Conservation (phyloP, 2,329 filamentous ascomycete species). For the Beauveria scarabaeidicola region DNA sequence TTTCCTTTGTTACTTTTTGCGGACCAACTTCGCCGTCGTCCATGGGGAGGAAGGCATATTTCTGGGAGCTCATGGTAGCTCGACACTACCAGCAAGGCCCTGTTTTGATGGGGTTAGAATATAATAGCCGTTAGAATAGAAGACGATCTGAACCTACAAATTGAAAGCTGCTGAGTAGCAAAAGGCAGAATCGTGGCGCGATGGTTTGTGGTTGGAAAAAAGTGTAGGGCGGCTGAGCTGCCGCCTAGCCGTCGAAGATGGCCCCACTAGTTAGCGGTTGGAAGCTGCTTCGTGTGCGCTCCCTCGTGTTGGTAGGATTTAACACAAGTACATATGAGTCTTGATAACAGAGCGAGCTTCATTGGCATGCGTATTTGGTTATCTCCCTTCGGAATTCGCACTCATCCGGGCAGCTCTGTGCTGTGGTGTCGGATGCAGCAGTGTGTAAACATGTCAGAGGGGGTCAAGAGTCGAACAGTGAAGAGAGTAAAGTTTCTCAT, state of each 20-base stretch:
- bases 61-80: conserved; percentile 43
- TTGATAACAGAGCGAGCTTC: not conserved
- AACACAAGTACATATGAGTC: not conserved
- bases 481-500: too few species aligned
- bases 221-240: conserved; percentile 4
- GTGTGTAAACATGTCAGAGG: too few species aligned
- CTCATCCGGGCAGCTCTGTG: too few species aligned
- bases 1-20: conserved; percentile 42
- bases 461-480: too few species aligned
- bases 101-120: not conserved
- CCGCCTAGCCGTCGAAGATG: not conserved
- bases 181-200: not conserved
- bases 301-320: too few species aligned
- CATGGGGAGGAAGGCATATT: conserved; percentile 61
- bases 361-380: too few species aligned
- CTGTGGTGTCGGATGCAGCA: too few species aligned
- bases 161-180: not conserved
- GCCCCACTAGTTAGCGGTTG: not conserved
- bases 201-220: not conserved
- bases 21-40: conserved; percentile 53
- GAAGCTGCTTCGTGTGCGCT: too few species aligned
- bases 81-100: not conserved
- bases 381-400: too few species aligned
- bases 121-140: too few species aligned
- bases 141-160: not conserved